Conservation (phyloP, 2,329 filamentous ascomycete species). For the Hymenotorrendiella dingleyae region DNA sequence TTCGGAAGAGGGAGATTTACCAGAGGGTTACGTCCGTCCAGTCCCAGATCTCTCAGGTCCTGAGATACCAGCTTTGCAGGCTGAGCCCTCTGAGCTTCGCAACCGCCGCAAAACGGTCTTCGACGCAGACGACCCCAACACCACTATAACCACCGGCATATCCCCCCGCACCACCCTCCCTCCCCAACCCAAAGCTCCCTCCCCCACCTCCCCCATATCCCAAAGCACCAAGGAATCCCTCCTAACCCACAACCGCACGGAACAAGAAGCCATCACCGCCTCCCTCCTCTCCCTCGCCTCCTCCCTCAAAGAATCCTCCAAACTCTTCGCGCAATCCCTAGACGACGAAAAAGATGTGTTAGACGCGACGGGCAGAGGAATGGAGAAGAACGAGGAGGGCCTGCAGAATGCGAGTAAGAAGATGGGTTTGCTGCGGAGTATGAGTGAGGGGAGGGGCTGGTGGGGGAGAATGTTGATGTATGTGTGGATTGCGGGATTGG, state of each 20-base stretch:
- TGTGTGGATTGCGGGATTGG: constrained; percentile 74
- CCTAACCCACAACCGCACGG: constrained; percentile 68
- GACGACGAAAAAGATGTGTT: constrained; percentile 69
- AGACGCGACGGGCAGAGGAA: constrained; percentile 62
- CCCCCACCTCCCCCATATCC: constrained; percentile 39
- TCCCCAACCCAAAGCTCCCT: too few species aligned
- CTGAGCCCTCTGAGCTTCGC: too few species aligned
- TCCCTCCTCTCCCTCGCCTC: constrained; percentile 77
- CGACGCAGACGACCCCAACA: constrained; percentile 10
- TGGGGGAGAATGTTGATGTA: constrained; percentile 80
- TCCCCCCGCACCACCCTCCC: constrained; percentile 12
- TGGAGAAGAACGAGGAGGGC: constrained; percentile 69
- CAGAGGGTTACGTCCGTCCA: too few species aligned
- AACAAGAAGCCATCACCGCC: constrained; percentile 77
- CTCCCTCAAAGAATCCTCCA: constrained; percentile 68
- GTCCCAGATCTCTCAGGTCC: too few species aligned
- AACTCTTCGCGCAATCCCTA: constrained; percentile 64
- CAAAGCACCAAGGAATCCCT: constrained; percentile 59
- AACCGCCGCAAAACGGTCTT: too few species aligned
- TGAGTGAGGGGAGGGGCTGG: constrained; percentile 87
- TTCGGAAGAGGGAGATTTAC: constrained; percentile 34
- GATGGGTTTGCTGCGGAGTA: constrained; percentile 70
- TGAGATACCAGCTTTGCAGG: too few species aligned
- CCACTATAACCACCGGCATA: constrained; percentile 21
- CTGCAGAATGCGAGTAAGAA: constrained; percentile 70